These are phyloP conservation scores for Voacanga thouarsii DNA, from an alignment of 257 asterid genomes.

Conservation along the genomic window DNA sequence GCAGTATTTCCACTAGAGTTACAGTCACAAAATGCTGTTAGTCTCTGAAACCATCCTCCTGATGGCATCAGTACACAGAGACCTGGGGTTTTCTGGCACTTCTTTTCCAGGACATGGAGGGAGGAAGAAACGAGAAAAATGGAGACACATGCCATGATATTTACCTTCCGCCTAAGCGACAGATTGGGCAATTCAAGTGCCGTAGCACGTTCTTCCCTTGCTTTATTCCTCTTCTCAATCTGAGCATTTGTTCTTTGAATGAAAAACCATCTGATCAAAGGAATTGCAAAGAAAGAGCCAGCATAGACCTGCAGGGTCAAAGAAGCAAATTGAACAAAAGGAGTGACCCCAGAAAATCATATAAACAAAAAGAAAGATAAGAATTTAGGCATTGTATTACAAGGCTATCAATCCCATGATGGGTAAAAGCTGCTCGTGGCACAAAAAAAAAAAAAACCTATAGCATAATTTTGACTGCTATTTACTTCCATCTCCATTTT, in stretches of 20 bases:
- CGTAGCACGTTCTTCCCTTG: slow-evolving; percentile 58
- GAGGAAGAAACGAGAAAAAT: neutral
- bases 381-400: neutral
- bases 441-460: too few relatives aligned
- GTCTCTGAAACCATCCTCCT: neutral
- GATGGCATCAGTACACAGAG: neutral
- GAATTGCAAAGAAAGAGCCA: slow-evolving; percentile 93
- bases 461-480: neutral
- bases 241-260: slow-evolving; percentile 58
- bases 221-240: slow-evolving; percentile 62
- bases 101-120: neutral
- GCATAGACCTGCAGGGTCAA: slow-evolving; percentile 74
- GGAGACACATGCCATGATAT: neutral
- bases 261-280: slow-evolving; percentile 72
- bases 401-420: neutral
- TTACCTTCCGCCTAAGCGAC: slow-evolving; percentile 82
- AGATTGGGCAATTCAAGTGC: slow-evolving; percentile 78
- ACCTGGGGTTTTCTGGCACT: neutral
- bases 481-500: too few relatives aligned
- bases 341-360: neutral
- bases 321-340: slow-evolving; percentile 4
- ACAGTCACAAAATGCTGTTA: neutral
- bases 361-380: neutral
- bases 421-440: neutral
- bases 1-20: neutral